Base-by-base conservation (phyloP, 2,329 filamentous ascomycete genomes). In the Trichoderma koningiopsis region DNA sequence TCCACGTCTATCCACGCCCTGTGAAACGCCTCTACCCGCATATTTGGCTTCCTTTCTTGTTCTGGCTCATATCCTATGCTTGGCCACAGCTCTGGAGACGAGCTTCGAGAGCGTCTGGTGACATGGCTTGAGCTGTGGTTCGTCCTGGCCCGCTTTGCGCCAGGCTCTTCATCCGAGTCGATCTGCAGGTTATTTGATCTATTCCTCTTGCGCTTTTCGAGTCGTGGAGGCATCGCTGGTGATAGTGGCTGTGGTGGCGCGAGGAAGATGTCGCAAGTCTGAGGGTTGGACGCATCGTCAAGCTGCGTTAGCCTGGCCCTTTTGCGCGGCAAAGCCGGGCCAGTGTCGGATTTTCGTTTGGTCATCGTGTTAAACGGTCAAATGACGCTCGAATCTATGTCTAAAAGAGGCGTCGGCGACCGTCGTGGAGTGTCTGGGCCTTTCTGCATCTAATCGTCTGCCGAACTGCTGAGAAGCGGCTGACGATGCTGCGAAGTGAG, bases 21-120 rank as follows among this genome's bases (percentile, higher is more conserved):
- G 5, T 31, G 40, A 37, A 60, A 60, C 6, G 33, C 43, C 31
- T 62, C 27, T 22, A 24, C 59, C 11, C 16, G n/a, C 22, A 24
- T 22, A 4, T 24, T 27, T n/a, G 43, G n/a, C 5, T 52, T 31
- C 43, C 24, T 52, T 27, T 63, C 60, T 37, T 63, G 43, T 52
- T 63, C 60, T 3, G 60, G 47, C 4, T 35, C 29, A 35, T 63
- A 49, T 53, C 47, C 60, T 22, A 63, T 63, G 43, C 60, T 63
- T 5, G 60, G 43, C 60, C 60, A 63, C 13, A 31, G 49, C 13
- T 64, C 49, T 56, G 49, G 22, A 22, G 61, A 64, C 16, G 19
- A 31, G 10, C 47, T 22, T 19, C 33, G 33, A 55, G 43, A 37
- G 2, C 14, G 1, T 29, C n/a, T 27, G 11, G 31, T 14, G 7